Base-by-base conservation (phyloP, 495 filamentous ascomycete genomes). In the Aspergillus incahuasiensis region DNA sequence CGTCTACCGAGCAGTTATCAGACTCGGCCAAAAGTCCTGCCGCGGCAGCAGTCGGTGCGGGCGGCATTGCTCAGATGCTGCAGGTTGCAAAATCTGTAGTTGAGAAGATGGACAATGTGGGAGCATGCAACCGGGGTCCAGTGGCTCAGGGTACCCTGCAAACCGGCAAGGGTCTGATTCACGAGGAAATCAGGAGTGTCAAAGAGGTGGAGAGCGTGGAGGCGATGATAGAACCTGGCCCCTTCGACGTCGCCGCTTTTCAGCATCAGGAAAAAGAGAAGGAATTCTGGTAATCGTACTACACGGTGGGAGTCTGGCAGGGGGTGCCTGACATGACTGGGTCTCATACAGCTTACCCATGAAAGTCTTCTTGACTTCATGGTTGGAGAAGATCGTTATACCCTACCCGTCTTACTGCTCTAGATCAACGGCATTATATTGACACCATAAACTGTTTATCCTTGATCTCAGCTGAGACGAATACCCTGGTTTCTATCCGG, bases 71-170 rank as follows among this genome's bases (percentile, higher is more conserved):
- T 1, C 60, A 67, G 16, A 59, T 79, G 22, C 50, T 71, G 6
- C 53, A 62, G 18, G 24, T 74, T 1, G 57, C 68, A 0, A 68
- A 59, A 20, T 59, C 49, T 0, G 53, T 77, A 1, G 68, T 78
- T 6, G 60, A 65, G 28, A 67, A 62, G 3, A 74, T 74, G 16
- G 74, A 77, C 43, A 56, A 57, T 15, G 59, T 76, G 7, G 74
- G 74, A 6, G 68, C 50, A 15, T 58, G 55, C 35, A 76, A 74
- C 21, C 16, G 12, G 35, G 24, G 39, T 20, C 21, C 45, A 12
- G 12, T 34, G 20, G 19, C 3, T 12, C 15, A 38, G 19, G 38
- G 20, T 1, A 32, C 35, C 5, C 6, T 30, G 40, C 43, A 13
- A 12, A 21, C 19, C 12, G 11, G 18, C 2, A 61, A 58, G 15